Base-by-base conservation (phyloP, 768 basidiomycete species). In the Lactarius sp. region DNA sequence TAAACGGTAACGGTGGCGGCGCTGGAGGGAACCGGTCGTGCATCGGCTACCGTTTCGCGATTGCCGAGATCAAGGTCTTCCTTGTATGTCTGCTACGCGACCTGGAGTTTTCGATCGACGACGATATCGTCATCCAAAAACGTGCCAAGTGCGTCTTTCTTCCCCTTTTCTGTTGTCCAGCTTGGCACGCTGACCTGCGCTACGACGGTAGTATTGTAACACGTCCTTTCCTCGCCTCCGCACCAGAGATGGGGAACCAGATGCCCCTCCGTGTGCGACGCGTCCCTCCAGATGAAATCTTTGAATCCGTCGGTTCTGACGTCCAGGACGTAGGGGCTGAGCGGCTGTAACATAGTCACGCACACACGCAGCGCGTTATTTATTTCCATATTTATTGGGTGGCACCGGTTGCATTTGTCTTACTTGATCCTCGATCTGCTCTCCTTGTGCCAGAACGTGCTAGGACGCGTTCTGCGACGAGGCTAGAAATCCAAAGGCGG, bases 1-100 rank as follows among this genome's bases (percentile, higher is more conserved):
- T 85, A 39, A 80, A 80, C 62, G 81, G 81, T n/a, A 79, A 77
- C 62, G 73, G 77, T 0, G 68, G 77, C 36, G 76, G 76, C 56
- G 85, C 83, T 61, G 80, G 80, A 68, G 66, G 66, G 12, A 59
- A 65, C 33, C 77, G 85, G 37, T 82, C 83, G 20, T 84, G 83
- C 66, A 85, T 86, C 67, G 83, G 86, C 14, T 85, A 80, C 71
- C 79, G 78, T 68, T 87, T 86, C 69, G 84, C 84, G 16, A 64
- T 86, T 62, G 75, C 78, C 39, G 83, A 86, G 76, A 85, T 86
- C 72, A 86, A 86, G 72, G 77, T 81, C 42, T 85, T 86, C 69
- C 74, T 86, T 65, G 84, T 78, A 72, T 79, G 82, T 51, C 78
- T 86, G 53, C 56, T 86, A 52, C 79, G 79, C 68, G 83, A 85